Conservation (phyloP, 2,329 filamentous ascomycete genomes). For the Aspergillus cejpii region DNA sequence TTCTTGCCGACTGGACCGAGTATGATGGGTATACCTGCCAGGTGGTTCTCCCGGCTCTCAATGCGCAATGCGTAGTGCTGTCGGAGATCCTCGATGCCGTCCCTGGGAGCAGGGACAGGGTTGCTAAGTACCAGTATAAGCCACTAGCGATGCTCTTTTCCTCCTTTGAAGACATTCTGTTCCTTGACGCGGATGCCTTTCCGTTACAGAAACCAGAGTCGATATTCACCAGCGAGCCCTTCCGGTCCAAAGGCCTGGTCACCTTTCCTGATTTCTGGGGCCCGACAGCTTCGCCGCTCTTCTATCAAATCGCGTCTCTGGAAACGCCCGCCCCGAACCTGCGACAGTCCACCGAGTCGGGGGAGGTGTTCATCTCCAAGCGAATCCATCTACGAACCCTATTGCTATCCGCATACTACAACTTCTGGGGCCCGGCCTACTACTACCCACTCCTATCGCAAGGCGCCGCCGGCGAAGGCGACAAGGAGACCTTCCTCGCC, state of each 20-base stretch:
- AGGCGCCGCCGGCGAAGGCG: slow-evolving; percentile 40
- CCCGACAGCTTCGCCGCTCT: slow-evolving; percentile 38
- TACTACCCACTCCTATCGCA: slow-evolving; percentile 44
- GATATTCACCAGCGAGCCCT: slow-evolving; percentile 49
- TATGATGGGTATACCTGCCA: slow-evolving; percentile 35
- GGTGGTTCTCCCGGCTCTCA: slow-evolving; percentile 29
- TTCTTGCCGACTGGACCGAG: slow-evolving; percentile 12
- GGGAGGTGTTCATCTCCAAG: slow-evolving; percentile 47
- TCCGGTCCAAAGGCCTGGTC: slow-evolving; percentile 47
- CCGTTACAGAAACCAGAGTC: slow-evolving; percentile 42
- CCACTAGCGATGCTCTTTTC: slow-evolving; percentile 53
- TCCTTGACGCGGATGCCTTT: slow-evolving; percentile 54
- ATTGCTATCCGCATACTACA: slow-evolving; percentile 50
- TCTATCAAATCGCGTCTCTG: slow-evolving; percentile 42
- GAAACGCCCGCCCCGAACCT: slow-evolving; percentile 25
- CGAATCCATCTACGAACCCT: slow-evolving; percentile 43
- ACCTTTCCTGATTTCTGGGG: slow-evolving; percentile 37
- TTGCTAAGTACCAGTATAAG: slow-evolving; percentile 47
- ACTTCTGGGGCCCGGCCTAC: slow-evolving; percentile 48
- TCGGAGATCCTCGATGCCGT: slow-evolving; percentile 28
- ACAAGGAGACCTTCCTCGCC: background rate
- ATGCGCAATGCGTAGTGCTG: slow-evolving; percentile 35
- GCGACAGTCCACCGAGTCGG: slow-evolving; percentile 43
- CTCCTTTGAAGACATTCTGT: slow-evolving; percentile 53
- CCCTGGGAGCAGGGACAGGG: background rate